Evolutionary conservation across 768 basidiomycete genomes (phyloP).

Genomic region (Amanita rubescens): DNA sequence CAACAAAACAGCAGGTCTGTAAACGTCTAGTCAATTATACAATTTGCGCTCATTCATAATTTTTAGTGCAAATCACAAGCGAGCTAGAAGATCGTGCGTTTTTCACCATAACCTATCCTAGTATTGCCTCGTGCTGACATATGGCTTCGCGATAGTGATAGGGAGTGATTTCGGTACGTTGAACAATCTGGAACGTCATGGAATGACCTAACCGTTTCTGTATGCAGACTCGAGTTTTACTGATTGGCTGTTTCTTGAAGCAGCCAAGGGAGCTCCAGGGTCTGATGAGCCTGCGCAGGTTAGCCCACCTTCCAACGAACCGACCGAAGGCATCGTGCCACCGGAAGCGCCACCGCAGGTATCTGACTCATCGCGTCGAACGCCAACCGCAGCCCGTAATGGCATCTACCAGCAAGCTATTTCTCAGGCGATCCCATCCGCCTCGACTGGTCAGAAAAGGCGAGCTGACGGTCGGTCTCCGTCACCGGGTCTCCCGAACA

Average conservation of each 20-base stretch:
- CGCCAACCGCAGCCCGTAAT: constrained; percentile 41
- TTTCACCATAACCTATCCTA: constrained; percentile 1
- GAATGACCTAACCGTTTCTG: constrained; percentile 5
- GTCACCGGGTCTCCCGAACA: constrained; percentile 57
- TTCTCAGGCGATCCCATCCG: constrained; percentile 50
- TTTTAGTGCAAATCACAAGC: constrained; percentile 72
- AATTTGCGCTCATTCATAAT: constrained; percentile 9
- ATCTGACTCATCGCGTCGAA: constrained; percentile 36
- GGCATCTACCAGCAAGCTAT: constrained; percentile 70
- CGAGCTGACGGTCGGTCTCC: constrained; percentile 62
- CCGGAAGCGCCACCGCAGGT: constrained; percentile 25
- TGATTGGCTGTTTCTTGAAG: constrained; percentile 82
- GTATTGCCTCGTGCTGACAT: constrained; percentile 5
- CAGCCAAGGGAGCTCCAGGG: constrained; percentile 59
- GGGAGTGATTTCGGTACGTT: constrained; percentile 73
- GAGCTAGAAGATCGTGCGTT: constrained; percentile 78
- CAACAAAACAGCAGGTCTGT: constrained; percentile 72
- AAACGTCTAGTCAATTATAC: neutral
- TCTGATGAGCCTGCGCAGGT: constrained; percentile 34
- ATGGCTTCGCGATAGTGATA: constrained; percentile 41
- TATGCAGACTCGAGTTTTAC: constrained; percentile 72
- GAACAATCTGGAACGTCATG: neutral
- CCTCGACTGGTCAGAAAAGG: constrained; percentile 54
- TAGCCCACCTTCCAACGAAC: constrained; percentile 27
- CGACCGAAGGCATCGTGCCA: constrained; percentile 23